Evolutionary conservation across 129 eudicot genomes (phyloP).

Genomic region (Chrysanthemum makinoi): DNA sequence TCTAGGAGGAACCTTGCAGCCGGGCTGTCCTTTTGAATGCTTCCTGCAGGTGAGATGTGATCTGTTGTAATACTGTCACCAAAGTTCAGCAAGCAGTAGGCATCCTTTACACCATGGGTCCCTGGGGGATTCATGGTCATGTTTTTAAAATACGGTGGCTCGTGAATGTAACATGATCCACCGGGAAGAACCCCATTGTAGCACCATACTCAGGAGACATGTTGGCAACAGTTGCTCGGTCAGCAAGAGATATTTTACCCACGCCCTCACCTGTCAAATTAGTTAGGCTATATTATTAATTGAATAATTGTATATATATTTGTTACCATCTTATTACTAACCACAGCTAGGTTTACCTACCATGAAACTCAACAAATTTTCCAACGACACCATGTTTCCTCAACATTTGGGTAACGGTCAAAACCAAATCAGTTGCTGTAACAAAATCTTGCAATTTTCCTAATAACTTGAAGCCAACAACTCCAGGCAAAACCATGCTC

Average conservation of each 20-base stretch:
- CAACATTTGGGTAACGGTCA: conserved; percentile 93
- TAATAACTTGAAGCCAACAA: conserved; percentile 56
- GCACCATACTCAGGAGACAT: too few relatives aligned
- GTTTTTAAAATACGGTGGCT: too few relatives aligned
- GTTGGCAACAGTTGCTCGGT: too few relatives aligned
- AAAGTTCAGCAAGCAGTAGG: conserved; percentile 78
- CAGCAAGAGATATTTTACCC: too few relatives aligned
- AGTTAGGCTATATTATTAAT: too few relatives aligned
- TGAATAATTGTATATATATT: too few relatives aligned
- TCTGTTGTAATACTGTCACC: conserved; percentile 99
- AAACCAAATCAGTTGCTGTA: conserved; percentile 96
- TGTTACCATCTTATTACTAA: not conserved
- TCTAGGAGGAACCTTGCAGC: conserved; percentile 83
- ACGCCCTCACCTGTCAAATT: too few relatives aligned
- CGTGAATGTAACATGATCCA: too few relatives aligned
- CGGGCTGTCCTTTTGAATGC: conserved; percentile 91
- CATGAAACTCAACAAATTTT: conserved; percentile 91
- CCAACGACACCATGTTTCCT: conserved; percentile 99
- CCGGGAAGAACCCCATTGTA: too few relatives aligned
- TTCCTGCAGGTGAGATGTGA: conserved; percentile 97
- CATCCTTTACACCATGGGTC: conserved; percentile 89
- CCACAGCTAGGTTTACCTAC: conserved; percentile 36
- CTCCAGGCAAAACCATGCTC: conserved; percentile 75
- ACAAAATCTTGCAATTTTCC: conserved; percentile 72
- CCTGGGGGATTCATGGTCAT: conserved; percentile 87